A percentile compares a stretch with the other conserved stretches of the same genome.
phyloP scores from a whole-genome alignment of 139 green algal species.

The Klebsormidium nitens region DNA sequence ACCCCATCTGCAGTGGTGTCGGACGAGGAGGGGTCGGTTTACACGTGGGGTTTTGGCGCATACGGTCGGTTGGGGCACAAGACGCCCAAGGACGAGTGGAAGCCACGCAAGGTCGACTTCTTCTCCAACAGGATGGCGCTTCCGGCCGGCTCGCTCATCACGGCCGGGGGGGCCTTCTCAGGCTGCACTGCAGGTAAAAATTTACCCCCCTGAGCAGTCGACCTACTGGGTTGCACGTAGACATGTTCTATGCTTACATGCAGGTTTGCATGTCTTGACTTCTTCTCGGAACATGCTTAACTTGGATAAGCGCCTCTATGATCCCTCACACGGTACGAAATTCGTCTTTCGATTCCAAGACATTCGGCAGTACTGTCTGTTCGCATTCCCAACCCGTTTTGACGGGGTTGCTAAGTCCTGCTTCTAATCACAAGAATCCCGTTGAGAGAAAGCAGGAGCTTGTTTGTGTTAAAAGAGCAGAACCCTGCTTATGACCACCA shows the following conservation, averaged over 20 bases:
- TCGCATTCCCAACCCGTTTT: too few species aligned
- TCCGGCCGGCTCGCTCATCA: slow-evolving; percentile 52
- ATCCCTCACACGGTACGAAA: neutral
- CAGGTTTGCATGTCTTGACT: neutral
- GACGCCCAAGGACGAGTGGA: slow-evolving; percentile 59
- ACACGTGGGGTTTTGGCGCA: slow-evolving; percentile 55
- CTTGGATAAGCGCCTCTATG: too few species aligned
- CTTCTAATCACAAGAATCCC: too few species aligned
- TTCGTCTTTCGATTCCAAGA: neutral
- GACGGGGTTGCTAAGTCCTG: neutral
- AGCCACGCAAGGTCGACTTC: slow-evolving; percentile 44
- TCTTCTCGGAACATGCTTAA: neutral
- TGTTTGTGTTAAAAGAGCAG: too few species aligned
- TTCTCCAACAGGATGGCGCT: slow-evolving; percentile 32
- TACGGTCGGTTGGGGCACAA: slow-evolving; percentile 89
- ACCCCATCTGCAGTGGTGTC: slow-evolving; percentile 15
- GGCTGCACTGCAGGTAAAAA: slow-evolving; percentile 16
- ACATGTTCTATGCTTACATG: too few species aligned
- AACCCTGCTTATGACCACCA: too few species aligned
- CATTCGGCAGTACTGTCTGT: too few species aligned
- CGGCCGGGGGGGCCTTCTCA: slow-evolving; percentile 43
- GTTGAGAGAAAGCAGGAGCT: too few species aligned
- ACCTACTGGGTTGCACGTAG: neutral
- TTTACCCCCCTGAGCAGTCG: too few species aligned
- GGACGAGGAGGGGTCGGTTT: slow-evolving; percentile 54